Conservation (phyloP, 352 stramenopile genomes). For the Phytophthora cryptogea region DNA sequence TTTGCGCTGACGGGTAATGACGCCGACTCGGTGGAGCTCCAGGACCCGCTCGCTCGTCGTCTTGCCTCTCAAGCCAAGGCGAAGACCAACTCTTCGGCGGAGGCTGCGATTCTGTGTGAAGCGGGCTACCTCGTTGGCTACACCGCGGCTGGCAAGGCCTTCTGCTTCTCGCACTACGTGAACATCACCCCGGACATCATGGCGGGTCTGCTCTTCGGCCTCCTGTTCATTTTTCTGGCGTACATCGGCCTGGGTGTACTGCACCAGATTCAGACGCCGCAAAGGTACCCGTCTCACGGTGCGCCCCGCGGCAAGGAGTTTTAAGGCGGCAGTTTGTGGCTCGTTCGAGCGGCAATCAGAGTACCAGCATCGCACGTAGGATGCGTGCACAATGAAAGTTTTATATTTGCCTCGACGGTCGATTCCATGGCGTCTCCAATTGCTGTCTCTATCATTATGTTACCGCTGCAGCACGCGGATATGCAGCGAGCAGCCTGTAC, state of each 20-base stretch:
- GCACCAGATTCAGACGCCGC: constrained; percentile 78
- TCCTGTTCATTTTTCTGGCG: constrained; percentile 82
- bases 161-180: constrained; percentile 88
- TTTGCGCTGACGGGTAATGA: constrained; percentile 74
- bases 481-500: constrained; percentile 81
- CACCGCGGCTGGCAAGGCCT: constrained; percentile 58
- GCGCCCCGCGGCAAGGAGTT: constrained; percentile 86
- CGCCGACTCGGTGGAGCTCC: constrained; percentile 29
- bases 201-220: constrained; percentile 69
- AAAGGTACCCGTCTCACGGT: constrained; percentile 68
- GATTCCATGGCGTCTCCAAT: neutral
- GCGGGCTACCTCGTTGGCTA: constrained; percentile 63
- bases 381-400: constrained; percentile 32
- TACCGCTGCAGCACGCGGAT: constrained; percentile 56
- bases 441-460: constrained; percentile 5
- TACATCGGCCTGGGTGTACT: constrained; percentile 75
- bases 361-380: constrained; percentile 9
- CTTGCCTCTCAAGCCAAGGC: constrained; percentile 37
- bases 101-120: constrained; percentile 56
- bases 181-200: constrained; percentile 82
- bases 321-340: constrained; percentile 31
- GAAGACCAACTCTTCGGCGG: constrained; percentile 20
- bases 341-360: neutral
- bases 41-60: constrained; percentile 33
- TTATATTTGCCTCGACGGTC: constrained; percentile 23